Base-by-base conservation (phyloP, 371 early-diverging fungal genomes). In the Fennellomyces sp. region DNA sequence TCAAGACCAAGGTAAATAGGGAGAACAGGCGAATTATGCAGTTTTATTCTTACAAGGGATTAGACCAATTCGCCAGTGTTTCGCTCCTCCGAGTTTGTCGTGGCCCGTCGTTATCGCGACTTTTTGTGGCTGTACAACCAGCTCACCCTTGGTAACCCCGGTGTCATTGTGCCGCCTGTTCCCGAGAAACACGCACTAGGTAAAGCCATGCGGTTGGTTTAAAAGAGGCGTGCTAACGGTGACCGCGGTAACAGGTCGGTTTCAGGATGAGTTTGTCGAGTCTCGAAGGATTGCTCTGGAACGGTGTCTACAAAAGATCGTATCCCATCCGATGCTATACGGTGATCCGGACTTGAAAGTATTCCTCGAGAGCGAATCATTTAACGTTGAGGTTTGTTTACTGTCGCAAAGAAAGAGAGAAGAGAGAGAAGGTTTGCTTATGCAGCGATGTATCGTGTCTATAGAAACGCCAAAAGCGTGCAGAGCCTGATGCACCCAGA, bases 181-280 rank as follows among this genome's bases (percentile, higher is more conserved):
- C 97, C 98, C 11, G 97, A 94, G 64, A 97, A 97, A 72, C 93
- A 94, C 78, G 91, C 93, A 5, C 65, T 94, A 53, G 95, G 82
- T 75, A 70, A 64, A 50, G n/a, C n/a, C 26, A 35, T 0, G 5
- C 19, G 38, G 36, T 17, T 3, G 3, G 5, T 30, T 23, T 28
- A 28, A 38, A 42, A 39, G 3, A 39, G 38, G 48, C 31, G 21
- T 1, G n/a, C 33, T 3, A 57, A 19, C 17, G 36, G 38, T 23
- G 33, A 63, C 38, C 19, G 15, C 30, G 2, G 5, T 29, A 25
- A 19, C 66, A 84, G 94, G 97, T 8, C 88, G 98, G 13, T 98
- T 98, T 63, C 92, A 94, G 70, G 94, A 95, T 57, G 96, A 94
- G 56, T 98, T 98, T 86, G 90, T 98, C 10, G 96, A 96, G 69